Percentiles rank a stretch among this genome's conserved stretches.
These are phyloP conservation scores for Hypoxylon lenormandii DNA, from an alignment of 495 filamentous ascomycete species.

Conservation along the genomic window DNA sequence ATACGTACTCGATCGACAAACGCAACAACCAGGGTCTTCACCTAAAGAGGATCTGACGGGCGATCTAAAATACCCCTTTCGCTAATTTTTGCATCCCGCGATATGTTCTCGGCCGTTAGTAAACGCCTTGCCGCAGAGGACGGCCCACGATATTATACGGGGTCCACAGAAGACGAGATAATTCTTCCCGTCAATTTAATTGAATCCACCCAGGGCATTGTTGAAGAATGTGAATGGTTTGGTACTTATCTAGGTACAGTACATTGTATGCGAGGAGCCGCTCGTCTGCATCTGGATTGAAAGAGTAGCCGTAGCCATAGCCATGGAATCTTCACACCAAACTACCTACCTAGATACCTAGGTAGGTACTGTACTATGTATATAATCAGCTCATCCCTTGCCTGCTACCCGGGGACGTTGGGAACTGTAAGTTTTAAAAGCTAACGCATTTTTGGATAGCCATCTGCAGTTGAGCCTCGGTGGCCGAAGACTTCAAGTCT, in stretches of 20 bases:
- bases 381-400: background rate
- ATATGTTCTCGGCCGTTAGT: conserved; percentile 20
- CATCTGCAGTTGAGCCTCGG: background rate
- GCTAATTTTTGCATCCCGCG: background rate
- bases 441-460: too few species aligned
- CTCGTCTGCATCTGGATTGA: conserved; percentile 1
- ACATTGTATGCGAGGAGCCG: conserved; percentile 31
- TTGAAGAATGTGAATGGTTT: conserved; percentile 8
- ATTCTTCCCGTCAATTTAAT: too few species aligned
- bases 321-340: conserved; percentile 3
- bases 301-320: background rate
- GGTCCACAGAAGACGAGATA: background rate
- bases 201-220: background rate
- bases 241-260: conserved; percentile 14
- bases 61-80: too few species aligned
- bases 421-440: too few species aligned
- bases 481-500: conserved; percentile 18
- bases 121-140: conserved; percentile 1
- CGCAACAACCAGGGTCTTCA: background rate
- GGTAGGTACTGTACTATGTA: background rate
- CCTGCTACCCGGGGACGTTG: too few species aligned
- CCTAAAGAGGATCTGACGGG: background rate
- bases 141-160: background rate
- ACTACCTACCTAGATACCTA: too few species aligned
- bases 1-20: background rate